Evolutionary conservation across 352 stramenopile genomes (phyloP).

Genomic region (Phytophthora pini): DNA sequence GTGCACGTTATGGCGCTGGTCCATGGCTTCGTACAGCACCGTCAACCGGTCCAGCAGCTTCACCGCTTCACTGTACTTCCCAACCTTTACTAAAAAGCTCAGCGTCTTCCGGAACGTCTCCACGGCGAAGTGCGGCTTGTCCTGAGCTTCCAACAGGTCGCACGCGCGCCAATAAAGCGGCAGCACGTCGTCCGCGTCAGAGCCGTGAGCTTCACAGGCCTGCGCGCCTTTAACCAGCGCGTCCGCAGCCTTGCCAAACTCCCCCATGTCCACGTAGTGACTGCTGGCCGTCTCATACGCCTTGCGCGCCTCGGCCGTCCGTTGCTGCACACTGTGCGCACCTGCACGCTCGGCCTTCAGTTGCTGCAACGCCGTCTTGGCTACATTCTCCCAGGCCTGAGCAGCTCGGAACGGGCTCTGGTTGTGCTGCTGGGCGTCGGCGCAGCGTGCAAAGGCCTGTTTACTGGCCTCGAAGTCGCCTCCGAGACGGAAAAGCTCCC

Average conservation of each 20-base stretch:
- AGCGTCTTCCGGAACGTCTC: conserved; percentile 84
- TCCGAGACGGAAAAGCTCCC: conserved; percentile 69
- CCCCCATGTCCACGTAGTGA: conserved; percentile 83
- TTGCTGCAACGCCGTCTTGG: conserved; percentile 76
- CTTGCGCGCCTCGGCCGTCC: conserved; percentile 54
- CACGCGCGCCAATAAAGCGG: conserved; percentile 72
- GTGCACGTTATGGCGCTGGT: conserved; percentile 73
- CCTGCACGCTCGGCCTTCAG: conserved; percentile 59
- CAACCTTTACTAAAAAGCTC: conserved; percentile 71
- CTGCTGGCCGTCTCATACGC: conserved; percentile 69
- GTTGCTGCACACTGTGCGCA: conserved; percentile 32
- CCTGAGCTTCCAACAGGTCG: conserved; percentile 78
- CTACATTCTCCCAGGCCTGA: conserved; percentile 78
- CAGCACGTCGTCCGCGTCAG: conserved; percentile 45
- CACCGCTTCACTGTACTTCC: conserved; percentile 50
- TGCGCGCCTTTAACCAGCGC: conserved; percentile 72
- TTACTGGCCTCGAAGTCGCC: conserved; percentile 72
- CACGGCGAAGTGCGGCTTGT: conserved; percentile 84
- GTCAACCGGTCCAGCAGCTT: conserved; percentile 62
- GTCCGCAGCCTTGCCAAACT: conserved; percentile 84
- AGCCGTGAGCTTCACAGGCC: conserved; percentile 54
- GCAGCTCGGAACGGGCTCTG: conserved; percentile 76
- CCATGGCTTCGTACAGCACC: conserved; percentile 65
- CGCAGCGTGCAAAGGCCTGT: conserved; percentile 59
- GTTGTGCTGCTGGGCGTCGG: conserved; percentile 75